Base-by-base conservation (phyloP, 2,329 filamentous ascomycete species). In the Alternaria atra region DNA sequence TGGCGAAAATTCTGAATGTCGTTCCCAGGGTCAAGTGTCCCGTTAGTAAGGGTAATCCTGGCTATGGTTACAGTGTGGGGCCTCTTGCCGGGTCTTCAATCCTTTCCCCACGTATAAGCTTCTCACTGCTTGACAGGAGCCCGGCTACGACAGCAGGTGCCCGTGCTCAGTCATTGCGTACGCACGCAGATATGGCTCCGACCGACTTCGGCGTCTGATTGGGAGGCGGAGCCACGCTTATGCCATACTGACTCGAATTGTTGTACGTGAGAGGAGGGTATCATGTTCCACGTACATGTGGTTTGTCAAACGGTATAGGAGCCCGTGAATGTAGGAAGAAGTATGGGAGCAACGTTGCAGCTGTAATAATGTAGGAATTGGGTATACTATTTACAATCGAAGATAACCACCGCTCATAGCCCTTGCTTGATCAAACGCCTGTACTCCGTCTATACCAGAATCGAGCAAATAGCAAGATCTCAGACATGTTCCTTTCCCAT, bases 401-500 rank as follows among this genome's bases (percentile, higher is more conserved):
- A 50, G 32, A 27, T 27, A 50, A 42, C 20, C 39, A 25, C 32
- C 30, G 8, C 37, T 35, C 30, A 25, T 50, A 34, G 46, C 30
- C 35, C 17, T 10, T 50, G 30, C 46, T 50, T 42, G 27, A n/a
- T 25, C 23, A 40, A 35, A 52, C 25, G 27, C 39, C 48, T 25
- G 9, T 25, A 48, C 43, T 51, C 51, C 27, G 7, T 40, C 25
- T 40, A 34, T 13, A 23, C 42, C 37, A 34, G 42, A 48, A 12
- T 39, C 23, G 35, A 25, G 27, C 5, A 20, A 23, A 42, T 25
- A 42, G 39, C 20, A 23, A 37, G 32, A 15, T 30, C 17, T 58
- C 30, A 67, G 12, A 67, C 61, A 32, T 67, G 61, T 54, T 67
- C 65, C 30, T 46, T 59, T 42, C 58, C 50, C 20, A 23, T 54